A percentile compares a stretch with the other conserved stretches of the same genome.
These are phyloP conservation scores for Aspergillus hiratsukae DNA, from an alignment of 2,329 filamentous ascomycete species.

Conservation along the genomic window DNA sequence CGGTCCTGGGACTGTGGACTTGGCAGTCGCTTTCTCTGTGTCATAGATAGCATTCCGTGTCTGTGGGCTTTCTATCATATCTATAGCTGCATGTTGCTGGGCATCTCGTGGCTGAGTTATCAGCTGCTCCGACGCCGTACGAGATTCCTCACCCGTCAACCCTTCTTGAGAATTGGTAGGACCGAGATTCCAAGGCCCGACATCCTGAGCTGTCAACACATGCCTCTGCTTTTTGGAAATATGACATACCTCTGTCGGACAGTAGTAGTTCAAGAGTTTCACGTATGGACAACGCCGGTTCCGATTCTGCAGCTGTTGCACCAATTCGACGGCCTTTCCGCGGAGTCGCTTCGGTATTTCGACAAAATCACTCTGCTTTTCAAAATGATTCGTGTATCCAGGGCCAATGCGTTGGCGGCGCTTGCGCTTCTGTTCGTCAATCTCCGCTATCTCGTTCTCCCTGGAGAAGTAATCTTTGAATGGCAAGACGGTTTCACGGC, in stretches of 20 bases:
- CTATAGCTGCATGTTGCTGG: constrained; percentile 7
- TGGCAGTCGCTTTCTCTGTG: constrained; percentile 4
- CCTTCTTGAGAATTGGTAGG: constrained; percentile 7
- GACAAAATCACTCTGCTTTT: neutral
- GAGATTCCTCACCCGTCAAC: neutral
- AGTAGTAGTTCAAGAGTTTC: constrained; percentile 76
- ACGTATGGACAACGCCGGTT: constrained; percentile 74
- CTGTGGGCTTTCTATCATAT: neutral
- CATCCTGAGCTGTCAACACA: constrained; percentile 17
- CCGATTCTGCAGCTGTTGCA: constrained; percentile 63
- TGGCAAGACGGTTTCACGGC: constrained; percentile 62
- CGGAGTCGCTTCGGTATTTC: constrained; percentile 53
- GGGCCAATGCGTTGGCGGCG: constrained; percentile 1
- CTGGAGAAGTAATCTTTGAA: constrained; percentile 82
- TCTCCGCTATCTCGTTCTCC: constrained; percentile 67
- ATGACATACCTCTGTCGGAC: constrained; percentile 52
- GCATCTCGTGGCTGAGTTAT: constrained; percentile 21
- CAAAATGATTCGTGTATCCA: constrained; percentile 1
- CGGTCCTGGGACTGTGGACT: constrained; percentile 7
- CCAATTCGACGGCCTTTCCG: constrained; percentile 55
- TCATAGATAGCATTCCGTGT: neutral
- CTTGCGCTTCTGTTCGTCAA: constrained; percentile 12
- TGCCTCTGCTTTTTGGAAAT: neutral
- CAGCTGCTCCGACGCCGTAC: constrained; percentile 17
- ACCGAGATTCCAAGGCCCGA: constrained; percentile 21